phyloP scores from a whole-genome alignment of 139 green algal genomes.

The Picochlorum sp. region DNA sequence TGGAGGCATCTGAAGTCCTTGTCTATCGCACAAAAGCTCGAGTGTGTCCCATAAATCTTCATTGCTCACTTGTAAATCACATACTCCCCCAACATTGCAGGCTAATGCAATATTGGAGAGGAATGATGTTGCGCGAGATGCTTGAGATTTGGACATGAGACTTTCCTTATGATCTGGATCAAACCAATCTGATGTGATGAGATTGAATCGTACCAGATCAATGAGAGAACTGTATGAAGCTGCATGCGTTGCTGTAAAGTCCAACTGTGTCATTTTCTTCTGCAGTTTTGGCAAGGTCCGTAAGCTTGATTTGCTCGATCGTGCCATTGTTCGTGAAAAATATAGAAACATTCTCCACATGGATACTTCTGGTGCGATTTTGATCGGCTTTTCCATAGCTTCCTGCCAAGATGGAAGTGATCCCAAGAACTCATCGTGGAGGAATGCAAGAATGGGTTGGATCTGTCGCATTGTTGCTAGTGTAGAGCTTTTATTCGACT shows the following conservation, averaged over 20 bases:
- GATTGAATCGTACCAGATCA: constrained; percentile 62
- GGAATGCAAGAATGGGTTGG: constrained; percentile 87
- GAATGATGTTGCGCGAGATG: constrained; percentile 53
- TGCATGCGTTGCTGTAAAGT: constrained; percentile 76
- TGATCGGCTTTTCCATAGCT: constrained; percentile 8
- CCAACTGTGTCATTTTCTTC: constrained; percentile 46
- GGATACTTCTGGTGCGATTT: constrained; percentile 11
- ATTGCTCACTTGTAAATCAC: constrained; percentile 35
- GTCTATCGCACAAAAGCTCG: constrained; percentile 35
- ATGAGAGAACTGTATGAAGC: constrained; percentile 79
- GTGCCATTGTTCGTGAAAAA: constrained; percentile 66
- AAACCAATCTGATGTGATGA: constrained; percentile 83
- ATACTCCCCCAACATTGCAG: constrained; percentile 77
- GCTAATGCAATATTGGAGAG: constrained; percentile 68
- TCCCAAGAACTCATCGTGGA: constrained; percentile 68
- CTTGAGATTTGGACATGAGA: constrained; percentile 50
- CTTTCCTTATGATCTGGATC: constrained; percentile 80
- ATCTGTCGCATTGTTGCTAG: constrained; percentile 36
- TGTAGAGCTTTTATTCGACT: constrained; percentile 5
- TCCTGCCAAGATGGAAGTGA: constrained; percentile 32
- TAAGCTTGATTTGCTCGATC: constrained; percentile 74
- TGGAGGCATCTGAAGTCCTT: constrained; percentile 13
- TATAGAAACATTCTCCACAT: constrained; percentile 52
- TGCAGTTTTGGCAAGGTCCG: constrained; percentile 42
- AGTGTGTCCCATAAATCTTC: constrained; percentile 52